phyloP scores from a whole-genome alignment of 2,329 filamentous ascomycete genomes.

The Verticillium tricorpus region DNA sequence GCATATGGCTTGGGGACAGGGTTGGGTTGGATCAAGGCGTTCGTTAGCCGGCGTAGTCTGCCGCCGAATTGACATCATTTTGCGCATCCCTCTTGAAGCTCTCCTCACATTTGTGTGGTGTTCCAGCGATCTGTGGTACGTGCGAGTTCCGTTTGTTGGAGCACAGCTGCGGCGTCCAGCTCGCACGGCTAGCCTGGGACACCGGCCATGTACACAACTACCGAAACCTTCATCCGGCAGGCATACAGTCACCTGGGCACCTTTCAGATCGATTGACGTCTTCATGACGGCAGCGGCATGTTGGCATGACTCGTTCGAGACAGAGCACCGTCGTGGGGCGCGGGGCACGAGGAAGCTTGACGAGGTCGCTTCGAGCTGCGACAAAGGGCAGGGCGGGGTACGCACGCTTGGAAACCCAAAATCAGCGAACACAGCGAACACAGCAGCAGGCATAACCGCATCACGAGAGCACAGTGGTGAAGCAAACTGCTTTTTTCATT shows the following conservation, averaged over 20 bases:
- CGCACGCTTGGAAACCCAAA: neutral
- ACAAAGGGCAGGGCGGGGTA: neutral
- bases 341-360: neutral
- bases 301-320: neutral
- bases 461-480: neutral
- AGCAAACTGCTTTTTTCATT: conserved; percentile 4
- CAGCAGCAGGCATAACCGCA: too few relatives aligned
- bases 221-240: too few relatives aligned
- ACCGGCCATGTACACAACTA: too few relatives aligned
- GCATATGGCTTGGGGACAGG: neutral
- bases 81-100: neutral
- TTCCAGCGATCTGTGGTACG: neutral
- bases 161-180: too few relatives aligned
- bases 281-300: neutral
- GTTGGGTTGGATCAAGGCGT: neutral
- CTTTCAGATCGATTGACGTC: neutral
- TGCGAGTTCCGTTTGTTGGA: neutral
- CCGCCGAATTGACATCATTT: neutral
- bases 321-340: neutral
- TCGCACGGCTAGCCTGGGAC: too few relatives aligned
- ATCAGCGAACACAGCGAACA: neutral
- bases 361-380: neutral
- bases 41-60: neutral
- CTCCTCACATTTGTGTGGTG: neutral
- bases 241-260: neutral